phyloP scores from a whole-genome alignment of 129 eudicot species.

The Saussurea involucrata region DNA sequence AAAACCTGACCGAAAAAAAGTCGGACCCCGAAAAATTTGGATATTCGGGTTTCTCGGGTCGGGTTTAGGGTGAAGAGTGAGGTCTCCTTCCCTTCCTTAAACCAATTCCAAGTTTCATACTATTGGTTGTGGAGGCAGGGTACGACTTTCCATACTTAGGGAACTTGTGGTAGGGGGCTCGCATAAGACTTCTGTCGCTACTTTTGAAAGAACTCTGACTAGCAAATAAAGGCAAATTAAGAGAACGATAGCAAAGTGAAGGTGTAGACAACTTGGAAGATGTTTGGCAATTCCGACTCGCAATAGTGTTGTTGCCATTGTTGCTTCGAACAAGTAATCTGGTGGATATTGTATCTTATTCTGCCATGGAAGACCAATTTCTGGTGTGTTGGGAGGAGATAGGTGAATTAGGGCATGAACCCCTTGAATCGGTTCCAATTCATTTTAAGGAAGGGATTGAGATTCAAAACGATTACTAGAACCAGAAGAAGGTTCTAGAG shows the following conservation, averaged over 20 bases:
- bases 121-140: conserved; percentile 61
- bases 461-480: neutral
- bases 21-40: too few species aligned
- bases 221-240: conserved; percentile 38
- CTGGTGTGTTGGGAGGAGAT: conserved; percentile 21
- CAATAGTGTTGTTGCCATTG: neutral
- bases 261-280: conserved; percentile 27
- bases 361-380: conserved; percentile 32
- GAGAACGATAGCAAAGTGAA: conserved; percentile 64
- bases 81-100: conserved; percentile 55
- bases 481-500: neutral
- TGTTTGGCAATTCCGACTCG: neutral
- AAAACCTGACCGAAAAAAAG: too few species aligned
- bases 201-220: conserved; percentile 15
- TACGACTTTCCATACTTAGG: conserved; percentile 21
- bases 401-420: conserved; percentile 61
- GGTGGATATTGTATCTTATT: conserved; percentile 26
- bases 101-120: conserved; percentile 38
- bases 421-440: conserved; percentile 27
- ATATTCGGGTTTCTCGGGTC: too few species aligned
- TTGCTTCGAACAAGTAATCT: conserved; percentile 36
- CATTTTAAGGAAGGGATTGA: neutral
- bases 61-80: conserved; percentile 32
- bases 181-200: neutral
- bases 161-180: conserved; percentile 8